Conservation (phyloP, 257 asterid genomes). For the Ehretia macrophylla region DNA sequence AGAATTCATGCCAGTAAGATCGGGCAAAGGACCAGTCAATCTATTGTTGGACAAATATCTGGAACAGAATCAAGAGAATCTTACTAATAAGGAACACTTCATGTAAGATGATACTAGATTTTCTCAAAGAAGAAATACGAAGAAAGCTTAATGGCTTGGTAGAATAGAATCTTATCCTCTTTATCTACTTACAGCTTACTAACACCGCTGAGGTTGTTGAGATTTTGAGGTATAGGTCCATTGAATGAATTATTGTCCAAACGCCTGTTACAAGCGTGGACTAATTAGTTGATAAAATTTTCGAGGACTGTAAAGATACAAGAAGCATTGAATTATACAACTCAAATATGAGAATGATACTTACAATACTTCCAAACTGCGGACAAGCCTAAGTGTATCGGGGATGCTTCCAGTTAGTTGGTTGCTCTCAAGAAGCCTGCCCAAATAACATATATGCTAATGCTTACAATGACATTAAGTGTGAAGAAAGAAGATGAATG, state of each 20-base stretch:
- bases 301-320: background rate
- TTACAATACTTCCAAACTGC: slow-evolving; percentile 67
- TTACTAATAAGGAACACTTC: no score
- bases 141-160: no score
- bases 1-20: slow-evolving; percentile 53
- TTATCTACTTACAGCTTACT: slow-evolving; percentile 58
- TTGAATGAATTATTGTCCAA: slow-evolving; percentile 58
- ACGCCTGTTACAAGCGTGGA: slow-evolving; percentile 40
- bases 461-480: no score
- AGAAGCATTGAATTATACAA: background rate
- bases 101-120: no score
- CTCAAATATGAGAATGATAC: slow-evolving; percentile 30
- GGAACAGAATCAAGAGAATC: slow-evolving; percentile 5
- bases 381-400: slow-evolving; percentile 53
- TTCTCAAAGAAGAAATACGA: no score
- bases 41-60: slow-evolving; percentile 69
- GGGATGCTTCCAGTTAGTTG: slow-evolving; percentile 62
- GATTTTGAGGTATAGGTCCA: slow-evolving; percentile 56
- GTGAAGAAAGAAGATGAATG: no score
- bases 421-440: slow-evolving; percentile 77
- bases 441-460: slow-evolving; percentile 13
- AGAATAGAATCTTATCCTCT: background rate
- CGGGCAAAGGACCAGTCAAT: slow-evolving; percentile 67
- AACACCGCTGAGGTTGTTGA: slow-evolving; percentile 52
- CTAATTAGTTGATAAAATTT: slow-evolving; percentile 6